Conservation (phyloP, 2,329 filamentous ascomycete genomes). For the Triangularia setosa region DNA sequence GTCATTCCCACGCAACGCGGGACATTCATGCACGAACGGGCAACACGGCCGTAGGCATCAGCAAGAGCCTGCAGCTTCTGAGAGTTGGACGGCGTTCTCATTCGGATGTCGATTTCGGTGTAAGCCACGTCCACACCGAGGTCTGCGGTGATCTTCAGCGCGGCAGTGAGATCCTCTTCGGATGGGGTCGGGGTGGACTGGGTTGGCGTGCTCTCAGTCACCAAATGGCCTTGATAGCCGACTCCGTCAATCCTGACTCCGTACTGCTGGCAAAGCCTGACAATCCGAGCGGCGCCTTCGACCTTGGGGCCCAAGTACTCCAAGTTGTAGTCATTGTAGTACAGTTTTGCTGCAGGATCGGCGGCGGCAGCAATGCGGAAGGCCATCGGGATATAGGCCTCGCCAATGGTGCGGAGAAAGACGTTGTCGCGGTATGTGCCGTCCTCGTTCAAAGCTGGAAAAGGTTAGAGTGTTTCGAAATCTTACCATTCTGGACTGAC, state of each 20-base stretch:
- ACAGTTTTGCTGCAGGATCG: conserved; percentile 43
- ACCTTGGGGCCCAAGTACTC: conserved; percentile 37
- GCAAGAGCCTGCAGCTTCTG: conserved; percentile 43
- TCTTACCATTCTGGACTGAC: not conserved
- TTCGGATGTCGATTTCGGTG: conserved; percentile 50
- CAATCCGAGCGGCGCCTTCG: conserved; percentile 31
- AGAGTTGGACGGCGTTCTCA: conserved; percentile 39
- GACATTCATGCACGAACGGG: conserved; percentile 37
- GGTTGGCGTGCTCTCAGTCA: conserved; percentile 39
- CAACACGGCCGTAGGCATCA: conserved; percentile 41
- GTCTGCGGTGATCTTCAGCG: conserved; percentile 39
- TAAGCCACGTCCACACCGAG: conserved; percentile 47
- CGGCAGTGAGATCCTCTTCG: conserved; percentile 33
- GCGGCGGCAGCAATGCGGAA: conserved; percentile 44
- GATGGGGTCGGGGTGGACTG: conserved; percentile 36
- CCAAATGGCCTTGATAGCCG: conserved; percentile 50
- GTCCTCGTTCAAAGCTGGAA: conserved; percentile 41
- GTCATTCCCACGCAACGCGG: conserved; percentile 41
- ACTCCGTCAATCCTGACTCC: conserved; percentile 46
- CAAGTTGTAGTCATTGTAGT: conserved; percentile 53
- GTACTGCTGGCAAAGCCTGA: conserved; percentile 29
- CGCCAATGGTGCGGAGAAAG: conserved; percentile 45
- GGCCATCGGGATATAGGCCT: conserved; percentile 45
- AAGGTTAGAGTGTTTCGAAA: conserved; percentile 12
- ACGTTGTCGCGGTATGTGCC: conserved; percentile 40